These are phyloP conservation scores for Golubevia sp. DNA, from an alignment of 1,284 basidiomycete species.

Conservation along the genomic window DNA sequence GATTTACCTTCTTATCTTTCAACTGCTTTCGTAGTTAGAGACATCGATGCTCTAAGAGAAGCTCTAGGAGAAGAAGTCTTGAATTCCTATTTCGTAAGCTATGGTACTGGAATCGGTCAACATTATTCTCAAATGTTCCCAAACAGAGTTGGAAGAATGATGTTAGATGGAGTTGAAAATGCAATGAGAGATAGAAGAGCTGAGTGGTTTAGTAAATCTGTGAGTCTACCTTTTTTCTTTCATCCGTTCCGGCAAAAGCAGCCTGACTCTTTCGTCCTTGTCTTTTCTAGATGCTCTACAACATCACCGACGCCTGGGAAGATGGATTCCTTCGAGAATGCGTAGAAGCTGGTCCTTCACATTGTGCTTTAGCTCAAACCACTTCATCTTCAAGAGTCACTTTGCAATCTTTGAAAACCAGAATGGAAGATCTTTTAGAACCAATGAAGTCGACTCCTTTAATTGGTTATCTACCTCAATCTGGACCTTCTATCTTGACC, in stretches of 20 bases:
- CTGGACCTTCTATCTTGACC: conserved; percentile 19
- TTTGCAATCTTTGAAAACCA: background rate
- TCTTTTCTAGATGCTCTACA: conserved; percentile 16
- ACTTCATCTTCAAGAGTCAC: background rate
- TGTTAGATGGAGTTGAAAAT: conserved; percentile 24
- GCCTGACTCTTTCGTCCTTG: no score
- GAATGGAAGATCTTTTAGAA: conserved; percentile 16
- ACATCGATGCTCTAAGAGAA: conserved; percentile 22
- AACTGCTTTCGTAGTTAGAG: conserved; percentile 23
- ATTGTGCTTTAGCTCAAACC: conserved; percentile 15
- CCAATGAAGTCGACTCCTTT: conserved; percentile 11
- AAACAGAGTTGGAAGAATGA: conserved; percentile 12
- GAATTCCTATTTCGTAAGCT: conserved; percentile 21
- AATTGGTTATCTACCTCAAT: conserved; percentile 7
- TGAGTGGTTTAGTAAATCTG: conserved; percentile 13
- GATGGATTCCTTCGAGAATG: conserved; percentile 29
- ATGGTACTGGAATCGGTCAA: conserved; percentile 26
- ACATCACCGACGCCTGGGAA: conserved; percentile 22
- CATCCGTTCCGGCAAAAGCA: no score
- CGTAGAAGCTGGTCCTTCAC: conserved; percentile 16
- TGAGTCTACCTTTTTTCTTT: no score
- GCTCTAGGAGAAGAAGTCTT: conserved; percentile 14
- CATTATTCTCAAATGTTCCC: conserved; percentile 24
- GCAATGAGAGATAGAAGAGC: conserved; percentile 15
- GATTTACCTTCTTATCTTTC: conserved; percentile 15